A percentile compares a stretch with the other conserved stretches of the same genome.
phyloP scores from a whole-genome alignment of 768 basidiomycete species.

The Tremella yokohamensis region DNA sequence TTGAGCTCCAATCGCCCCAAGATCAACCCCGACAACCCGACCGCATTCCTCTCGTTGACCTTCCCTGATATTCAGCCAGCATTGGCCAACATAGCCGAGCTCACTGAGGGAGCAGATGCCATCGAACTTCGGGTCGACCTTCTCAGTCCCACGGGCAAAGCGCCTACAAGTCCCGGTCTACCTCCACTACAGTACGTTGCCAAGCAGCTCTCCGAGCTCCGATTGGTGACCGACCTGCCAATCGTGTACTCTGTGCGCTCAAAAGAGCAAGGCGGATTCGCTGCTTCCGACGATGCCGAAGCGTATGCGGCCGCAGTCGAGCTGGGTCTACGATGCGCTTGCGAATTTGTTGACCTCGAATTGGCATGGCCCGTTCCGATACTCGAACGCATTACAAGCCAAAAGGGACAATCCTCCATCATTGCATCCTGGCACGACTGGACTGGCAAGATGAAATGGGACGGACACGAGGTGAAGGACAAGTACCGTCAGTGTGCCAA shows the following conservation, averaged over 20 bases:
- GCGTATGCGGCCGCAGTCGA: constrained; percentile 72
- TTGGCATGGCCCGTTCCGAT: constrained; percentile 65
- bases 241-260: constrained; percentile 90
- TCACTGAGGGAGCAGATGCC: constrained; percentile 82
- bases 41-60: constrained; percentile 88
- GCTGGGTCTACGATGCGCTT: constrained; percentile 73
- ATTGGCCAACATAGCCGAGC: constrained; percentile 64
- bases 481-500: constrained; percentile 65
- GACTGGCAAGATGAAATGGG: constrained; percentile 80
- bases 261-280: constrained; percentile 80
- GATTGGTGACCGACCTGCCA: constrained; percentile 72
- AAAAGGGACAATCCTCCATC: constrained; percentile 71
- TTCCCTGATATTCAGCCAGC: constrained; percentile 79
- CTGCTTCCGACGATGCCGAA: constrained; percentile 71
- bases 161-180: constrained; percentile 57
- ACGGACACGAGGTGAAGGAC: constrained; percentile 61
- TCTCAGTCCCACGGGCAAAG: constrained; percentile 57
- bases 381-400: constrained; percentile 60
- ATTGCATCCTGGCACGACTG: constrained; percentile 96
- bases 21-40: constrained; percentile 57
- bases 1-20: constrained; percentile 59
- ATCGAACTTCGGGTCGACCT: constrained; percentile 93
- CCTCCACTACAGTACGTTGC: constrained; percentile 71
- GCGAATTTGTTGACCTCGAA: constrained; percentile 93
- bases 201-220: constrained; percentile 72